A percentile compares a stretch with the other conserved stretches of the same genome.
These are phyloP conservation scores for Nemania serpens DNA, from an alignment of 2,329 filamentous ascomycete species.

Conservation along the genomic window DNA sequence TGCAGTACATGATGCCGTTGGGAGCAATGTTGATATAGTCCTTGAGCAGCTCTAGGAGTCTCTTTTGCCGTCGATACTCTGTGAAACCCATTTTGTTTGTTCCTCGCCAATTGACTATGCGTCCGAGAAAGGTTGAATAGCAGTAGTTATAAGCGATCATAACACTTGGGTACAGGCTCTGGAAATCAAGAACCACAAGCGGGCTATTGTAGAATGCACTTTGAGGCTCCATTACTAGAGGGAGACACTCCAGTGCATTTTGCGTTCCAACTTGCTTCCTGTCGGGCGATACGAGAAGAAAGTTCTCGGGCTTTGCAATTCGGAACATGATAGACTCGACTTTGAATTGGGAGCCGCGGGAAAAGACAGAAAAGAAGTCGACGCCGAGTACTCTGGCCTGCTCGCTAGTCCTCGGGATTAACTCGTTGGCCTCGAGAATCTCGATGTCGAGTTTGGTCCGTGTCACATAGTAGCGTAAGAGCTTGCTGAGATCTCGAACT, in stretches of 20 bases:
- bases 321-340: constrained; percentile 99
- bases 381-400: constrained; percentile 91
- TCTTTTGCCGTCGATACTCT: constrained; percentile 78
- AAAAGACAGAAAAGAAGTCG: constrained; percentile 96
- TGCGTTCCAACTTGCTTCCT: constrained; percentile 90
- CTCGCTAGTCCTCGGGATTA: constrained; percentile 87
- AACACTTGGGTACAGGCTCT: constrained; percentile 93
- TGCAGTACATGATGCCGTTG: constrained; percentile 96
- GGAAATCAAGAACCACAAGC: constrained; percentile 89
- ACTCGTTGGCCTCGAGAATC: constrained; percentile 86
- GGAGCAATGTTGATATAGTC: constrained; percentile 90
- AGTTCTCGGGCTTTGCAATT: constrained; percentile 96
- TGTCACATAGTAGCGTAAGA: constrained; percentile 76
- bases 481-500: constrained; percentile 70
- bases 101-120: constrained; percentile 85
- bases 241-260: constrained; percentile 91
- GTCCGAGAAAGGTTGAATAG: constrained; percentile 93
- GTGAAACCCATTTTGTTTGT: constrained; percentile 93
- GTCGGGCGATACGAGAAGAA: constrained; percentile 86
- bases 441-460: constrained; percentile 84
- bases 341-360: constrained; percentile 94
- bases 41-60: constrained; percentile 76
- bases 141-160: constrained; percentile 99
- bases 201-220: constrained; percentile 93
- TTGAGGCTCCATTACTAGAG: constrained; percentile 95